Conservation (phyloP, 148 eudicot species). For the Beta vulgaris region DNA sequence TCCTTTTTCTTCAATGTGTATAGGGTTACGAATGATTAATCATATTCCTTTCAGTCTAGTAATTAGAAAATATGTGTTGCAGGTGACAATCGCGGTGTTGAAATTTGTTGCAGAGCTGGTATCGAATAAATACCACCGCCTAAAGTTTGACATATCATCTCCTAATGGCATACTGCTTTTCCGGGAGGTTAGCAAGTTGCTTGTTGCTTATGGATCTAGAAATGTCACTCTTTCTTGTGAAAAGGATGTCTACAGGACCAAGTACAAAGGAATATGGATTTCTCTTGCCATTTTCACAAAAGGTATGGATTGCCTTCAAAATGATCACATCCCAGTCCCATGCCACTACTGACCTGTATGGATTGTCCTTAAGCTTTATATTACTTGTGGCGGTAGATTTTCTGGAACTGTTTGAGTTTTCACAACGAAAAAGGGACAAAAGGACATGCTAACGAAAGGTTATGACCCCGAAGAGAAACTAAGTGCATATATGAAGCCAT, state of each 20-base stretch:
- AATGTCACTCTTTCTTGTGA: constrained; percentile 54
- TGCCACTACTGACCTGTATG: neutral
- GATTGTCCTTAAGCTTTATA: neutral
- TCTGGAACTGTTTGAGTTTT: neutral
- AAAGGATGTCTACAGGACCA: constrained; percentile 65
- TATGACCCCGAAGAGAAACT: neutral
- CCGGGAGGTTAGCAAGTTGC: constrained; percentile 89
- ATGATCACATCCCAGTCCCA: neutral
- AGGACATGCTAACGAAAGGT: neutral
- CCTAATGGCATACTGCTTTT: constrained; percentile 93
- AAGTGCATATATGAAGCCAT: neutral
- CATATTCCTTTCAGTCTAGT: constrained; percentile 11
- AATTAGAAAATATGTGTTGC: constrained; percentile 29
- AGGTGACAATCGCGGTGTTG: constrained; percentile 87
- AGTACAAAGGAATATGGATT: constrained; percentile 93
- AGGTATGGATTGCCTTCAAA: constrained; percentile 44
- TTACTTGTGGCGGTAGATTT: neutral
- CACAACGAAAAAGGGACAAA: too few relatives aligned
- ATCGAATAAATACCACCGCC: constrained; percentile 68
- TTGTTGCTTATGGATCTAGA: constrained; percentile 90
- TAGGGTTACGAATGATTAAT: neutral
- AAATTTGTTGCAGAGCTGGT: constrained; percentile 92
- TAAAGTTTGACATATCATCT: constrained; percentile 80
- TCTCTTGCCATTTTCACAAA: constrained; percentile 62
- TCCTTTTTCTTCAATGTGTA: neutral